A percentile compares a stretch with the other conserved stretches of the same genome.
Evolutionary conservation across 2,329 filamentous ascomycete genomes (phyloP).

Genomic region (Xylaria sp.): DNA sequence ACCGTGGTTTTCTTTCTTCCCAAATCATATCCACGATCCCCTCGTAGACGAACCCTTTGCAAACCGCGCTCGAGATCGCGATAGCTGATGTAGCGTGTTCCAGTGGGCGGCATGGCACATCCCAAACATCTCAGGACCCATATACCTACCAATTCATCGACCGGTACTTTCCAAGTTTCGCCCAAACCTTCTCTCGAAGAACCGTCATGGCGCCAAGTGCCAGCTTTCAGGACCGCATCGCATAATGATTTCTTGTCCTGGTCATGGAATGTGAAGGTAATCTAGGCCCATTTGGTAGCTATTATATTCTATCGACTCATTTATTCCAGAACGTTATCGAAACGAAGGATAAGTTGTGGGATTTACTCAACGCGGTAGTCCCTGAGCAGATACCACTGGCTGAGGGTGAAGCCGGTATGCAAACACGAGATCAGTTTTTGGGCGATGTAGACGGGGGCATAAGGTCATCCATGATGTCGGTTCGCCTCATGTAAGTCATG

Average conservation of each 20-base stretch:
- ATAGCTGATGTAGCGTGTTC: neutral
- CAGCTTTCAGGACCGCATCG: conserved; percentile 34
- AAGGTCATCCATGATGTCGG: conserved; percentile 65
- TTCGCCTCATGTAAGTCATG: conserved; percentile 61
- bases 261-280: conserved; percentile 41
- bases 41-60: neutral
- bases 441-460: conserved; percentile 64
- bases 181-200: neutral
- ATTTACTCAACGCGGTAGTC: conserved; percentile 61
- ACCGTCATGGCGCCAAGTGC: conserved; percentile 39
- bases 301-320: neutral
- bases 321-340: conserved; percentile 58
- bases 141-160: neutral
- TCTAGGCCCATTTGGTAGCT: neutral
- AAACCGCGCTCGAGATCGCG: neutral
- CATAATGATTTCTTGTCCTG: conserved; percentile 41
- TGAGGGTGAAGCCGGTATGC: conserved; percentile 48
- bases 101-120: neutral
- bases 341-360: conserved; percentile 55
- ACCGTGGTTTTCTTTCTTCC: neutral
- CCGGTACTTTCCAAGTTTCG: neutral
- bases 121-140: no score
- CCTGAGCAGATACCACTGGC: conserved; percentile 60
- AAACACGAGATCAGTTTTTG: conserved; percentile 63
- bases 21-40: neutral